Conservation (phyloP, 371 early-diverging fungal genomes). For the Apophysomyces trapeziformis region DNA sequence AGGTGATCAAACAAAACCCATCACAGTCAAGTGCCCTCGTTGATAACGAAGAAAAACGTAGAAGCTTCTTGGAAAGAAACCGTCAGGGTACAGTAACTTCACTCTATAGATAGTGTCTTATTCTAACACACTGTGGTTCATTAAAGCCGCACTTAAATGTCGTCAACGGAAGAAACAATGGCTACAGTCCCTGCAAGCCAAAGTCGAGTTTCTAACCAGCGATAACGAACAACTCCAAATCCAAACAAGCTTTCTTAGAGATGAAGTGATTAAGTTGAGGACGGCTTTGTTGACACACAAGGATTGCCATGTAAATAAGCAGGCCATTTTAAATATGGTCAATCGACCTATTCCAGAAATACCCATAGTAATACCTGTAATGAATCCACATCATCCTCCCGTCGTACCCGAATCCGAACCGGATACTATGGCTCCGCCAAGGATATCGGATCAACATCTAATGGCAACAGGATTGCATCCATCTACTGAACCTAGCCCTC, state of each 20-base stretch:
- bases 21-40: slow-evolving; percentile 34
- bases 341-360: slow-evolving; percentile 7
- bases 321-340: slow-evolving; percentile 23
- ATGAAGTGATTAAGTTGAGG: slow-evolving; percentile 75
- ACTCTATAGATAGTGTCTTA: slow-evolving; percentile 4
- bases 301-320: slow-evolving; percentile 68
- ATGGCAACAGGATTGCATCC: neutral
- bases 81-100: slow-evolving; percentile 58
- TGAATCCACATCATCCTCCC: neutral
- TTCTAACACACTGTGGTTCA: neutral
- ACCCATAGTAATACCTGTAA: neutral
- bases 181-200: slow-evolving; percentile 76
- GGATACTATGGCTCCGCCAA: neutral
- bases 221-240: slow-evolving; percentile 77
- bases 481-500: neutral
- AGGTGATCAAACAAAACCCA: slow-evolving; percentile 17
- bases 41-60: slow-evolving; percentile 65
- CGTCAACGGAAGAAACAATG: slow-evolving; percentile 91
- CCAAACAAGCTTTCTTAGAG: slow-evolving; percentile 69
- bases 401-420: neutral
- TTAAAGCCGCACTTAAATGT: slow-evolving; percentile 83
- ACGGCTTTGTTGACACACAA: slow-evolving; percentile 77
- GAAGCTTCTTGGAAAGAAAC: slow-evolving; percentile 79
- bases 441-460: neutral
- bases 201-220: slow-evolving; percentile 69